These are phyloP conservation scores for Phaeotremella fagi DNA, from an alignment of 768 basidiomycete species.

Conservation along the genomic window DNA sequence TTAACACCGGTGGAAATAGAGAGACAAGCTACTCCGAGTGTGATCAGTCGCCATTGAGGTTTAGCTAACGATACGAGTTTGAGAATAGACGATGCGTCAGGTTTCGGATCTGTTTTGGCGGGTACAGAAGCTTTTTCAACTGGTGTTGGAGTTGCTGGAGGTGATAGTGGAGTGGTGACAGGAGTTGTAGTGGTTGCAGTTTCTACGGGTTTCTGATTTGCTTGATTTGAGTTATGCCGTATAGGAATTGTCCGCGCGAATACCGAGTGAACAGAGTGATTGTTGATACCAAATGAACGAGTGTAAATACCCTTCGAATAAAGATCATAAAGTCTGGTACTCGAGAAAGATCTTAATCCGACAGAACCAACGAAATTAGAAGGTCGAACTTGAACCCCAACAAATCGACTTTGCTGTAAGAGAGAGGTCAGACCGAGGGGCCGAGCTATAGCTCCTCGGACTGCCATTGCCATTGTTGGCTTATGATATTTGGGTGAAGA, in stretches of 20 bases:
- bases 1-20: slow-evolving; percentile 37
- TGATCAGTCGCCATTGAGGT: slow-evolving; percentile 38
- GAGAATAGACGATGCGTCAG: slow-evolving; percentile 35
- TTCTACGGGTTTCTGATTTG: background rate
- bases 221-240: background rate
- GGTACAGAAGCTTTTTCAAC: background rate
- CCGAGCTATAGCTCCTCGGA: background rate
- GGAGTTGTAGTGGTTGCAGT: background rate
- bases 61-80: slow-evolving; percentile 38
- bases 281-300: too few relatives aligned
- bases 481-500: background rate
- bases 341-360: background rate
- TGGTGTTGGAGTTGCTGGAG: background rate
- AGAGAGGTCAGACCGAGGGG: slow-evolving; percentile 1
- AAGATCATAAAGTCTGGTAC: too few relatives aligned
- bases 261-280: too few relatives aligned
- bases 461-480: background rate
- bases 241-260: background rate
- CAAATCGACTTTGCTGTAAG: background rate
- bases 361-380: background rate
- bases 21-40: slow-evolving; percentile 32
- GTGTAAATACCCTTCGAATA: background rate
- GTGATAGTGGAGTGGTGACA: background rate
- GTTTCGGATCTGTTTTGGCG: slow-evolving; percentile 11
- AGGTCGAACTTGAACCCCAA: background rate